Evolutionary conservation across 2,329 filamentous ascomycete genomes (phyloP).

Genomic region (Sclerotinia trifoliorum): DNA sequence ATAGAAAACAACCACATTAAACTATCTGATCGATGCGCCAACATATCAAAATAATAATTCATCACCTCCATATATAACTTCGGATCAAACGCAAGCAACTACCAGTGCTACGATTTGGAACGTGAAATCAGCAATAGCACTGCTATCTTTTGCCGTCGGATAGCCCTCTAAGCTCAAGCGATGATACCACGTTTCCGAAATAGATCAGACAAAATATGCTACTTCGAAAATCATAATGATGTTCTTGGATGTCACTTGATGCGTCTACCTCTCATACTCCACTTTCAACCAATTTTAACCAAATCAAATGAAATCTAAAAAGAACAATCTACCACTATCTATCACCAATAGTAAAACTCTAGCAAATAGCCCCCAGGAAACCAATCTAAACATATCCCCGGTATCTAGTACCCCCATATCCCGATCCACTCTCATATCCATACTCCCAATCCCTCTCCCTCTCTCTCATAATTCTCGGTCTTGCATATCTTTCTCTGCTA

Average conservation of each 20-base stretch:
- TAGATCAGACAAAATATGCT: not conserved
- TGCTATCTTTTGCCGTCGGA: accelerated
- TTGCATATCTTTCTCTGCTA: not conserved
- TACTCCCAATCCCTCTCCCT: constrained; percentile 8
- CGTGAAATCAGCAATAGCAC: not conserved
- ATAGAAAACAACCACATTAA: not conserved
- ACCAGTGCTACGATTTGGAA: not conserved
- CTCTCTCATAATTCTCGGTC: not conserved
- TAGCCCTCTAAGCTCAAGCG: not conserved
- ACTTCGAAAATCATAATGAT: not conserved
- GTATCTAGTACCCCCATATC: not conserved
- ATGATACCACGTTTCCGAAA: not conserved
- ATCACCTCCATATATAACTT: not conserved
- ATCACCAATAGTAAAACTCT: not conserved
- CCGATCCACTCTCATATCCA: constrained; percentile 4
- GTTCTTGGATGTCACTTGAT: not conserved
- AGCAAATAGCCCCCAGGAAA: not conserved
- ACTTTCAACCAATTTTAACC: not conserved
- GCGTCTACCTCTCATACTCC: not conserved
- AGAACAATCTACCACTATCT: not conserved
- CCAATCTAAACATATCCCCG: not conserved
- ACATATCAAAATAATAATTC: not conserved
- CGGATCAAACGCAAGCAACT: not conserved
- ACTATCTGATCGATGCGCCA: not conserved
- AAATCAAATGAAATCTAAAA: not conserved